Evolutionary conservation across 192 early-diverging fungal species (phyloP).

Genomic region (Coemansia sp.): DNA sequence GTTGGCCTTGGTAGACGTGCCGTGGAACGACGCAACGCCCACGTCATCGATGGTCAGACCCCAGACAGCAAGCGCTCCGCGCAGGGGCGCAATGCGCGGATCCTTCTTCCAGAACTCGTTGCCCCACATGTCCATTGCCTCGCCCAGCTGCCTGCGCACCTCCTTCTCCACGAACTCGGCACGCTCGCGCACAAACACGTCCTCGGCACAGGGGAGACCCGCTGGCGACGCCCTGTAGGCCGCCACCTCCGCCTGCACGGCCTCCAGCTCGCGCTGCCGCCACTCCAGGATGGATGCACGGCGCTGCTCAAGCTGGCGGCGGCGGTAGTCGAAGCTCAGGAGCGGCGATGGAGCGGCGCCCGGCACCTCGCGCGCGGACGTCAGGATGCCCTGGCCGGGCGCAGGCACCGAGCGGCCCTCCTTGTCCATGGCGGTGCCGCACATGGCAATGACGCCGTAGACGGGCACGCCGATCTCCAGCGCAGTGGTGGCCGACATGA

Average conservation of each 20-base stretch:
- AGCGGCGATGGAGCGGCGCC: slow-evolving; percentile 66
- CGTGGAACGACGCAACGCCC: slow-evolving; percentile 32
- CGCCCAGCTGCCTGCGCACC: slow-evolving; percentile 75
- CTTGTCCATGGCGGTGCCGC: slow-evolving; percentile 92
- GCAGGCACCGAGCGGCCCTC: slow-evolving; percentile 91
- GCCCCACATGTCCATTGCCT: slow-evolving; percentile 77
- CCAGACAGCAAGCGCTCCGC: slow-evolving; percentile 74
- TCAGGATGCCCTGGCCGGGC: slow-evolving; percentile 91
- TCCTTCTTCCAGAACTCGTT: slow-evolving; percentile 82
- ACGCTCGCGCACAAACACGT: slow-evolving; percentile 30
- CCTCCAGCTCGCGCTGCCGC: slow-evolving; percentile 34
- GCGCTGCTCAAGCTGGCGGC: slow-evolving; percentile 66
- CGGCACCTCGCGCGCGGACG: slow-evolving; percentile 78
- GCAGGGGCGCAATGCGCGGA: slow-evolving; percentile 78
- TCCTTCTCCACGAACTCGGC: slow-evolving; percentile 60
- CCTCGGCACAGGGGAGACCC: slow-evolving; percentile 55
- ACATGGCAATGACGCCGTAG: slow-evolving; percentile 83
- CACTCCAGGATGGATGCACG: slow-evolving; percentile 31
- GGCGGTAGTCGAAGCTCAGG: slow-evolving; percentile 83
- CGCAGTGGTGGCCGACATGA: slow-evolving; percentile 83
- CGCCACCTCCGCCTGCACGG: slow-evolving; percentile 30
- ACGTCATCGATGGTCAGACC: slow-evolving; percentile 31
- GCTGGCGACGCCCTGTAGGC: slow-evolving; percentile 23
- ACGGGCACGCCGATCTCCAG: slow-evolving; percentile 91
- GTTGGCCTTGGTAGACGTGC: slow-evolving; percentile 33